Conservation (phyloP, 257 asterid genomes). For the Datura wrightii region DNA sequence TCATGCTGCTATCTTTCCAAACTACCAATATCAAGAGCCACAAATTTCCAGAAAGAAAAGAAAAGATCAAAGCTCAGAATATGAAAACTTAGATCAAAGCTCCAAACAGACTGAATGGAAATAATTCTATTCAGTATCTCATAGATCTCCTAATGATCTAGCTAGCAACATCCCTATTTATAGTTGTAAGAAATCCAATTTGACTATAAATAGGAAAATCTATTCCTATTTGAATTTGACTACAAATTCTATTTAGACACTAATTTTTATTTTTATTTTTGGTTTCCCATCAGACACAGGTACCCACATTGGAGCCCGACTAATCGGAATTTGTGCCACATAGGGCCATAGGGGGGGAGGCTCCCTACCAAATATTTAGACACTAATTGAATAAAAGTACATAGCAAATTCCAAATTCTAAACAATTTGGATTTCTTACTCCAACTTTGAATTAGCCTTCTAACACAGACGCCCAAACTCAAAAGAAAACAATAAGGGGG, state of each 20-base stretch:
- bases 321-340: too few relatives aligned
- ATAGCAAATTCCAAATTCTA: neutral
- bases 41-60: neutral
- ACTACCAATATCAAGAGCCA: neutral
- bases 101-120: neutral
- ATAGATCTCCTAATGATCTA: slow-evolving; percentile 14
- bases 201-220: neutral
- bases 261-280: neutral
- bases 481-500: neutral
- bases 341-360: too few relatives aligned
- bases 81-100: neutral
- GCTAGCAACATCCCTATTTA: neutral
- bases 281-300: too few relatives aligned
- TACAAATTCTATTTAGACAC: neutral
- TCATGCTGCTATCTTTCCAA: neutral
- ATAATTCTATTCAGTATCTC: neutral
- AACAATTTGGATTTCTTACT: neutral
- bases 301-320: too few relatives aligned
- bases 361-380: neutral
- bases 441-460: neutral
- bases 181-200: neutral
- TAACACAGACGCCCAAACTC: neutral
- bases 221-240: neutral
- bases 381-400: neutral
- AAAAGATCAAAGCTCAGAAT: neutral